Conservation (phyloP, 78 protist species). For the Monocercomonoides exilis region DNA sequence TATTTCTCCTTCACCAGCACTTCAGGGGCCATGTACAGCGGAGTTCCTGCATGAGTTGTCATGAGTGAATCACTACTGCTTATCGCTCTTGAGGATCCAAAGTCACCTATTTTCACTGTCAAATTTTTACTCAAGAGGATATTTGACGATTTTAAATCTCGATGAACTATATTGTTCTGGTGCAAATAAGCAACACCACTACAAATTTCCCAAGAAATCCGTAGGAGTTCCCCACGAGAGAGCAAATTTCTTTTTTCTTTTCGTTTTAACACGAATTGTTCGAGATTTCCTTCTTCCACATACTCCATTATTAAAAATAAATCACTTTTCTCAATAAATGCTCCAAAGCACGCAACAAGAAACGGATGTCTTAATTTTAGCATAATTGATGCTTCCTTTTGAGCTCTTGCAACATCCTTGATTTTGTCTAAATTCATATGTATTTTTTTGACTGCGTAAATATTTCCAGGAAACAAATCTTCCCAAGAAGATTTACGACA, state of each 20-base stretch:
- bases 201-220: background rate
- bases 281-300: background rate
- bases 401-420: background rate
- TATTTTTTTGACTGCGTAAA: background rate
- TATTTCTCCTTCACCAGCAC: background rate
- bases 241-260: background rate
- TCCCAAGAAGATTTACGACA: too few species aligned
- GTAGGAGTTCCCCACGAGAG: background rate
- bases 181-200: background rate
- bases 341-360: background rate
- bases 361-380: background rate
- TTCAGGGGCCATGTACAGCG: background rate
- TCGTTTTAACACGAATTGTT: background rate
- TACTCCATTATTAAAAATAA: background rate
- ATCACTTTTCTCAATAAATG: background rate
- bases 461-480: too few species aligned
- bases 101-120: background rate
- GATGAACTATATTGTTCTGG: background rate
- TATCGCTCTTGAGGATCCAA: background rate
- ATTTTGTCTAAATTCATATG: background rate
- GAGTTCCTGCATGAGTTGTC: background rate
- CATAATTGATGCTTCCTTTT: background rate
- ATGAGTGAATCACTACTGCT: background rate
- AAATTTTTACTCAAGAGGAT: background rate
- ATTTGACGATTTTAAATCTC: background rate